Evolutionary conservation across 345 rosid genomes (phyloP).

Genomic region (Salix arbutifolia): DNA sequence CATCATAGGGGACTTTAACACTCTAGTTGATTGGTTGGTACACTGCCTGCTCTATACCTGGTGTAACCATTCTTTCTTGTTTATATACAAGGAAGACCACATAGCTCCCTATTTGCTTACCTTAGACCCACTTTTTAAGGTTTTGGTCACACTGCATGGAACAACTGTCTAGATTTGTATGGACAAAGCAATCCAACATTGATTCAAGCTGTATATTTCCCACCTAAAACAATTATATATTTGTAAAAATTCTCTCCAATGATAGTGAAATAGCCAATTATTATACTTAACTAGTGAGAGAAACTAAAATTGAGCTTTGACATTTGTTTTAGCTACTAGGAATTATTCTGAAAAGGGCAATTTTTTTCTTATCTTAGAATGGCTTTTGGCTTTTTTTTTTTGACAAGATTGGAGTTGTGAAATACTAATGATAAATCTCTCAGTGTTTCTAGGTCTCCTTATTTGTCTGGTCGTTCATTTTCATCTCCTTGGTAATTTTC

Average conservation of each 20-base stretch:
- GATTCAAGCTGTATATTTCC: not conserved
- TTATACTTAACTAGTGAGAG: not conserved
- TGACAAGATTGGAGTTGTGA: not conserved
- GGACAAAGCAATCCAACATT: not conserved
- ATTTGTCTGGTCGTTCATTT: conserved; percentile 21
- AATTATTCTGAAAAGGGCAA: not conserved
- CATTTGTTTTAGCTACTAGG: not conserved
- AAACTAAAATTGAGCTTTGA: not conserved
- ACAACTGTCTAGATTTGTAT: not conserved
- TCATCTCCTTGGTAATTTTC: conserved; percentile 34
- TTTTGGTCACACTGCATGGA: not conserved
- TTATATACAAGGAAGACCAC: not conserved
- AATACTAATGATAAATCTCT: conserved; percentile 2
- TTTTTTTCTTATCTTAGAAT: not conserved
- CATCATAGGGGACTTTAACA: not conserved
- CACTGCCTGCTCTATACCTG: not conserved
- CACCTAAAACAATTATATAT: not conserved
- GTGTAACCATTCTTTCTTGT: not conserved
- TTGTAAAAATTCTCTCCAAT: not conserved
- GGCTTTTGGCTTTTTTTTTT: not conserved
- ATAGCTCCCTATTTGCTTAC: not conserved
- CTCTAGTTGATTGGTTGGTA: not conserved
- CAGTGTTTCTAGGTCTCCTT: conserved; percentile 45
- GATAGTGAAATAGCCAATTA: not conserved
- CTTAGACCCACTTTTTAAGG: not conserved